Evolutionary conservation across 352 stramenopile species (phyloP), one percentile per base, ranked within the genome.

Genomic region (Globisporangium polare): DNA sequence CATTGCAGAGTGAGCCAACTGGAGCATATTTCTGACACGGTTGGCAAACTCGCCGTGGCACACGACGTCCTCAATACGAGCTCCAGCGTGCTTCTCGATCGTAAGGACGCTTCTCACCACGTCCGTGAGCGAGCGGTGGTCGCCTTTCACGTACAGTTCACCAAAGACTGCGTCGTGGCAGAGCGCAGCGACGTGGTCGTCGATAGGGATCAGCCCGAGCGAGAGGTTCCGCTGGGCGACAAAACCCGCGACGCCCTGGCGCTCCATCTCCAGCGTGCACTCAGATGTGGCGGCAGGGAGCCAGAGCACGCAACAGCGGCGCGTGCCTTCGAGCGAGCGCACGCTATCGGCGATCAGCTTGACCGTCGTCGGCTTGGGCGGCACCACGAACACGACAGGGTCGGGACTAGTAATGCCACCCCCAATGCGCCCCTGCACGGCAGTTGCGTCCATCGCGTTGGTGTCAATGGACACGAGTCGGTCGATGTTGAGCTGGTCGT

Each of bases 181-280:
- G 45, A 93, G 63, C 12, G 78, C 75, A 18, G 72, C 71, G 26
- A 91, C 81, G 22, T 74, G 60, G 10, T 66, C 64, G 49, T 91
- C 84, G 37, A 89, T 71, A 0, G 81, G 84, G 29, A 93, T 64
- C 13, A 93, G 55, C 0, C 77, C 80, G 7, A 93, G 61, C 22
- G 69, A 63, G 41, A 93, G 65, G 53, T 89, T 80, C 17, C 65
- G 56, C 68, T 93, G 75, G 17, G 45, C 46, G 7, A 89, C 68
- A 31, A 88, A 72, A 5, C 75, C 81, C 18, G 75, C 70, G 1
- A 90, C 67, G 1, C 82, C 84, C 60, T 91, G 80, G 8, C 78
- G 74, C 50, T 93, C 84, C 81, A 93, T 89, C 59, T 93, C 84
- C 29, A 91, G 54, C 24, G 73, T 58, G 46, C 78, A 83, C 49